phyloP scores from a whole-genome alignment of 345 rosid species.

The Psidium guajava region DNA sequence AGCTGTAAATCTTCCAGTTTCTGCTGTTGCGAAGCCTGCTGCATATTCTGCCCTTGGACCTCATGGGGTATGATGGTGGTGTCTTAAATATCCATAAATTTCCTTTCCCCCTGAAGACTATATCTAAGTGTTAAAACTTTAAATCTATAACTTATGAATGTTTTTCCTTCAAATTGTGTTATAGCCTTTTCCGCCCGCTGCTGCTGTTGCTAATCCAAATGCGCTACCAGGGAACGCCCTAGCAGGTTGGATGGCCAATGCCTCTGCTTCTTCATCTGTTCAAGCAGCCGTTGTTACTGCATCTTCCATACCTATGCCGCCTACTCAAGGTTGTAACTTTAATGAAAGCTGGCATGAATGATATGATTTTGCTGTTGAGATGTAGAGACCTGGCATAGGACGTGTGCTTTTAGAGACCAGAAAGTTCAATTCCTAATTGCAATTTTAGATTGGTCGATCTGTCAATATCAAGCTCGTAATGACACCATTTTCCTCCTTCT shows the following conservation, averaged over 20 bases:
- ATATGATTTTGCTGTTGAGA: background rate
- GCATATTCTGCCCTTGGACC: constrained; percentile 42
- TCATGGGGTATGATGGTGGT: constrained; percentile 35
- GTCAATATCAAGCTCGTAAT: background rate
- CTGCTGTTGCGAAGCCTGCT: constrained; percentile 47
- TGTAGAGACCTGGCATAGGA: background rate
- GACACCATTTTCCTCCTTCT: background rate
- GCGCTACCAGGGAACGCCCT: constrained; percentile 52
- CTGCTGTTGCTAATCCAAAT: constrained; percentile 30
- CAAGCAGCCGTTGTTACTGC: constrained; percentile 86
- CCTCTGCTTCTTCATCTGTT: constrained; percentile 66
- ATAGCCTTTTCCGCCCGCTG: constrained; percentile 55
- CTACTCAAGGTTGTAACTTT: constrained; percentile 47
- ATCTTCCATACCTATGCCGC: constrained; percentile 62
- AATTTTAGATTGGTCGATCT: background rate
- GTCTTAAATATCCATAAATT: background rate
- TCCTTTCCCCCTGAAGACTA: background rate
- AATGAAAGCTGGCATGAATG: background rate
- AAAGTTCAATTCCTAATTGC: background rate
- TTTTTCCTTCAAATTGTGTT: background rate
- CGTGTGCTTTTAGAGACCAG: background rate
- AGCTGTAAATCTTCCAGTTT: constrained; percentile 46
- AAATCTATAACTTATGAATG: background rate
- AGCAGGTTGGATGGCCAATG: constrained; percentile 85
- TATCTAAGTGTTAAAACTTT: background rate